Conservation (phyloP, 495 filamentous ascomycete genomes). For the Daldinia concentrica region DNA sequence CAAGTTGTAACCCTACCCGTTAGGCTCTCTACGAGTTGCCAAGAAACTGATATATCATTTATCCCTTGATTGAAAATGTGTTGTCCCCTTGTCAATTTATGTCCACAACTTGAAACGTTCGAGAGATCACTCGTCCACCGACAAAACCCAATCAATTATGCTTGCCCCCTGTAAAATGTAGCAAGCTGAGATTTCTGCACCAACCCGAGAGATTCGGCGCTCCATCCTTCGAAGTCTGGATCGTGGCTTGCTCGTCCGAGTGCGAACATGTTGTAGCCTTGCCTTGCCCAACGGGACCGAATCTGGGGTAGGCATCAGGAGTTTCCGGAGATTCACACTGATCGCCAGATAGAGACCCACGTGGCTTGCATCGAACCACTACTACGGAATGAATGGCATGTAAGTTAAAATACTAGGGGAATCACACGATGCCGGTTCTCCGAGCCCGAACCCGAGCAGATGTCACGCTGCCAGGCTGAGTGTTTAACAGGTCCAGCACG, state of each 20-base stretch:
- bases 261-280: background rate
- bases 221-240: slow-evolving; percentile 13
- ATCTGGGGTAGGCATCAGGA: slow-evolving; percentile 30
- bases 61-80: slow-evolving; percentile 10
- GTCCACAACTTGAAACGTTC: slow-evolving; percentile 30
- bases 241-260: slow-evolving; percentile 19
- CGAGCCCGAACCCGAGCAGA: slow-evolving; percentile 5
- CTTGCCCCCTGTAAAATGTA: background rate
- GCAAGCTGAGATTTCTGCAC: slow-evolving; percentile 13
- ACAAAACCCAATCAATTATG: slow-evolving; percentile 8
- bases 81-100: slow-evolving; percentile 7
- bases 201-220: slow-evolving; percentile 21
- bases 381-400: slow-evolving; percentile 28
- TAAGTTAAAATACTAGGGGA: slow-evolving; percentile 18
- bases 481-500: background rate
- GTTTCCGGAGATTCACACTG: slow-evolving; percentile 18
- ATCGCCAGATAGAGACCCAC: slow-evolving; percentile 32
- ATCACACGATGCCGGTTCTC: slow-evolving; percentile 11
- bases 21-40: slow-evolving; percentile 4
- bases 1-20: background rate
- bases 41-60: slow-evolving; percentile 31
- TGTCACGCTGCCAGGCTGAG: background rate
- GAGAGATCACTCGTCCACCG: slow-evolving; percentile 13
- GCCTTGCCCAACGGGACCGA: slow-evolving; percentile 20
- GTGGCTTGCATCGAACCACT: slow-evolving; percentile 39